Conservation (phyloP, 805 yeast genomes). For the Saturnispora ahearnii region DNA sequence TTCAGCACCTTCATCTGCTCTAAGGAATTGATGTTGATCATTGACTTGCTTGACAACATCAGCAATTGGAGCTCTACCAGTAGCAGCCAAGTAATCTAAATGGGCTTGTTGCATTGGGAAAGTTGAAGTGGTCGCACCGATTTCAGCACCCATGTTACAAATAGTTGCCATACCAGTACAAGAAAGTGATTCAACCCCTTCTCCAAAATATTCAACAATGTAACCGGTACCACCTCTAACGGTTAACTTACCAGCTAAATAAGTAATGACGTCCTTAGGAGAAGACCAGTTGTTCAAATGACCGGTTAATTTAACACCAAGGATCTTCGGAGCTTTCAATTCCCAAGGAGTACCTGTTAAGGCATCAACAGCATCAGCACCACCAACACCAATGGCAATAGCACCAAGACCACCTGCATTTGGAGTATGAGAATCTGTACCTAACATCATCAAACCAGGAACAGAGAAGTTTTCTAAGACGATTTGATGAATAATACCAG, state of each 20-base stretch:
- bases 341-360: slow-evolving; percentile 95
- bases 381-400: slow-evolving; percentile 98
- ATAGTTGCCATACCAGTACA: slow-evolving; percentile 99
- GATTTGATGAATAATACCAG: slow-evolving; percentile 96
- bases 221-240: slow-evolving; percentile 98
- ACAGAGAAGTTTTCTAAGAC: slow-evolving; percentile 93
- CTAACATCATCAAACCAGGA: slow-evolving; percentile 95
- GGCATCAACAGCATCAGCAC: slow-evolving; percentile 98
- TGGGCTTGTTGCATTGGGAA: slow-evolving; percentile 94
- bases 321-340: slow-evolving; percentile 90
- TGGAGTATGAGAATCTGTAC: slow-evolving; percentile 97
- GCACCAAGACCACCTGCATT: slow-evolving; percentile 98
- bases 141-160: slow-evolving; percentile 99
- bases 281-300: slow-evolving; percentile 90
- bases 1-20: slow-evolving; percentile 88
- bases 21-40: slow-evolving; percentile 51
- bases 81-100: slow-evolving; percentile 77
- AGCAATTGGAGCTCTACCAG: slow-evolving; percentile 78
- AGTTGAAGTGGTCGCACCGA: slow-evolving; percentile 95
- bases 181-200: slow-evolving; percentile 84
- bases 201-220: slow-evolving; percentile 94
- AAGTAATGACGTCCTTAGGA: slow-evolving; percentile 91
- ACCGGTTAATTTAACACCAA: slow-evolving; percentile 94
- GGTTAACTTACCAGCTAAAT: slow-evolving; percentile 87
- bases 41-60: slow-evolving; percentile 66